A percentile compares a stretch with the other conserved stretches of the same genome.
These are phyloP conservation scores for Claviceps lovelessii DNA, from an alignment of 2,329 filamentous ascomycete species.

Conservation along the genomic window DNA sequence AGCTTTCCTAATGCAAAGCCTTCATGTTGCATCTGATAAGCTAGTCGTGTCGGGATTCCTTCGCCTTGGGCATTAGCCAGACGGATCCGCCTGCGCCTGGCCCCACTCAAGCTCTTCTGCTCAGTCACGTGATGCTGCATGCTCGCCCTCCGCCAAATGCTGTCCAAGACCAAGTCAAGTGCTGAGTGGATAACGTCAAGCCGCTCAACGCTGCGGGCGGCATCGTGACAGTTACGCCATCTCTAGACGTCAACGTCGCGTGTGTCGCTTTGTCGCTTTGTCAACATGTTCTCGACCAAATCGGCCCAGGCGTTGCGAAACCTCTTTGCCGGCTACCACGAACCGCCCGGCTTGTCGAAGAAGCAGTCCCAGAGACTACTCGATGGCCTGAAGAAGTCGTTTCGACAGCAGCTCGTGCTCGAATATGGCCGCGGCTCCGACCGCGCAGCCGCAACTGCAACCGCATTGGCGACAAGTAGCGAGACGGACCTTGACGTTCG, in stretches of 20 bases:
- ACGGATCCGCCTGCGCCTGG: too few relatives aligned
- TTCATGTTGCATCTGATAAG: too few relatives aligned
- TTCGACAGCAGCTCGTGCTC: conserved; percentile 42
- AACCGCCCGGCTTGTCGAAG: conserved; percentile 35
- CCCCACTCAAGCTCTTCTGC: too few relatives aligned
- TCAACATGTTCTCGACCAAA: conserved; percentile 24
- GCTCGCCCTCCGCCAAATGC: too few relatives aligned
- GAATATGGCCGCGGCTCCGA: conserved; percentile 36
- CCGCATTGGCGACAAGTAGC: conserved; percentile 7
- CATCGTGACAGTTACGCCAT: too few relatives aligned
- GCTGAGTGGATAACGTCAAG: too few relatives aligned
- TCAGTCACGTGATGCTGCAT: not conserved
- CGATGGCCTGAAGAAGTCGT: conserved; percentile 40
- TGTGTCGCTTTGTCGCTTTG: too few relatives aligned
- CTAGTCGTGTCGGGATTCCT: not conserved
- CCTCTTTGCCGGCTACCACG: conserved; percentile 31
- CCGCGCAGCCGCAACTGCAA: conserved; percentile 7
- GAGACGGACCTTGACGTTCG: conserved; percentile 15
- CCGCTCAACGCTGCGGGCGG: too few relatives aligned
- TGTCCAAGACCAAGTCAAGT: too few relatives aligned
- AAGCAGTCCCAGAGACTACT: conserved; percentile 41
- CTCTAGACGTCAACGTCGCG: not conserved
- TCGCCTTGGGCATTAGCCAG: not conserved
- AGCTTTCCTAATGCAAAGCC: too few relatives aligned
- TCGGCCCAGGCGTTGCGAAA: conserved; percentile 23